Conservation (phyloP, 2,329 filamentous ascomycete genomes). For the Pseudopithomyces chartarum region DNA sequence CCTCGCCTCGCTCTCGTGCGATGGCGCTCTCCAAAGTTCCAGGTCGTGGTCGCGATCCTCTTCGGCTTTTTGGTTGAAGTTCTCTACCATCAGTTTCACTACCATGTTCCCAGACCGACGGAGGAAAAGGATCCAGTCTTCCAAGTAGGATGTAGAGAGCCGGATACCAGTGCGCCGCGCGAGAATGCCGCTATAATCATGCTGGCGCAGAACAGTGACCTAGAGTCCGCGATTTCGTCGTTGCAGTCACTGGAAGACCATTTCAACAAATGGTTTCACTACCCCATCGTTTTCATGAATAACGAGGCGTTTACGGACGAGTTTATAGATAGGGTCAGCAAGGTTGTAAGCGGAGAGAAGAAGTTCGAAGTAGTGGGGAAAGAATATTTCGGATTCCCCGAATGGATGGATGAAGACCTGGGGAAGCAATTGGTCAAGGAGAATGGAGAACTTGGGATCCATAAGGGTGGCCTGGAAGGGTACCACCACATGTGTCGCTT, state of each 20-base stretch:
- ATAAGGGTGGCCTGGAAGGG: background rate
- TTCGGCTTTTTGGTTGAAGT: constrained; percentile 7
- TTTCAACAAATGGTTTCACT: constrained; percentile 97
- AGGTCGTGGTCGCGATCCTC: background rate
- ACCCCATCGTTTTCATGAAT: constrained; percentile 98
- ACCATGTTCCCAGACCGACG: constrained; percentile 8
- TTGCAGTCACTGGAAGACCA: constrained; percentile 69
- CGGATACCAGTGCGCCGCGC: constrained; percentile 5
- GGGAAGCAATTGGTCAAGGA: constrained; percentile 81
- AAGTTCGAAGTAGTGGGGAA: constrained; percentile 83
- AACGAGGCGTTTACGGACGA: constrained; percentile 87
- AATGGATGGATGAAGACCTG: constrained; percentile 51
- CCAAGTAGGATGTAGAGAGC: constrained; percentile 12
- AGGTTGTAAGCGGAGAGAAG: constrained; percentile 82
- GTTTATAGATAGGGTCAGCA: constrained; percentile 78
- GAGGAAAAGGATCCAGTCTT: constrained; percentile 6
- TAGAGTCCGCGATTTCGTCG: constrained; percentile 4
- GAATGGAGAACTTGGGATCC: constrained; percentile 66
- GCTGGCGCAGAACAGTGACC: constrained; percentile 11
- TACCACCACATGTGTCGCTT: constrained; percentile 99
- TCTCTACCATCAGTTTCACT: constrained; percentile 9
- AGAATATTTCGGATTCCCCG: constrained; percentile 75
- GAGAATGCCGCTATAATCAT: constrained; percentile 15
- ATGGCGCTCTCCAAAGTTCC: constrained; percentile 10
- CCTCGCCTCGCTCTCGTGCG: background rate